Conservation (phyloP, 257 asterid species). For the Cordia subcordata region DNA sequence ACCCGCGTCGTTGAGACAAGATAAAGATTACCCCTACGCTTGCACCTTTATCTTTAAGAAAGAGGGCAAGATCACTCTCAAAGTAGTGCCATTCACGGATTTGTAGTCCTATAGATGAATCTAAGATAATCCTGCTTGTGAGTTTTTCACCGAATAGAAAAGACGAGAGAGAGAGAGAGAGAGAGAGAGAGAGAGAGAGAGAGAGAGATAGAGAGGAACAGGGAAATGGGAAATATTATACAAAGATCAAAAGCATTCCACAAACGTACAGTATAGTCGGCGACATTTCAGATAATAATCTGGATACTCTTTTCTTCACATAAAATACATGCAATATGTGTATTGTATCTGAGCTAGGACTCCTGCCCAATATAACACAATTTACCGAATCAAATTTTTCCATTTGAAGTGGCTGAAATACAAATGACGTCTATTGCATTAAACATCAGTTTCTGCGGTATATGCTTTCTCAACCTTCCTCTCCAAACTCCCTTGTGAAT, state of each 20-base stretch:
- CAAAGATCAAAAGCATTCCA: slow-evolving; percentile 10
- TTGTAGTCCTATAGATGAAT: too few species aligned
- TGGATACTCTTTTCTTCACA: slow-evolving; percentile 23
- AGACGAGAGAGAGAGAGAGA: too few species aligned
- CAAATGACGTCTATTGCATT: slow-evolving; percentile 23
- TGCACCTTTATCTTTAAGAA: too few species aligned
- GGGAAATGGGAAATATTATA: background rate
- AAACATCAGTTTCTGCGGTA: background rate
- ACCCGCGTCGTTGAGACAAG: too few species aligned
- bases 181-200: too few species aligned
- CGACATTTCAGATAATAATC: slow-evolving; percentile 16
- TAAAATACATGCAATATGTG: slow-evolving; percentile 25
- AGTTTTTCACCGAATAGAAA: too few species aligned
- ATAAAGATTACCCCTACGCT: too few species aligned
- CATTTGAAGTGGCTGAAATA: slow-evolving; percentile 9
- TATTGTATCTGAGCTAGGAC: slow-evolving; percentile 4
- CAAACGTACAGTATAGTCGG: slow-evolving; percentile 15
- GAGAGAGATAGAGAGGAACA: too few species aligned
- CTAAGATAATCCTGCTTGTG: too few species aligned
- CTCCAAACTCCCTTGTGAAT: slow-evolving; percentile 91
- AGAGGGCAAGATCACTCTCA: too few species aligned
- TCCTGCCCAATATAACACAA: background rate
- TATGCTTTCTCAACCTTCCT: slow-evolving; percentile 71
- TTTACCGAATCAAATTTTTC: background rate
- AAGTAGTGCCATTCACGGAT: too few species aligned